Evolutionary conservation across 306 rosid genomes (phyloP).

Genomic region (Corylus americana): DNA sequence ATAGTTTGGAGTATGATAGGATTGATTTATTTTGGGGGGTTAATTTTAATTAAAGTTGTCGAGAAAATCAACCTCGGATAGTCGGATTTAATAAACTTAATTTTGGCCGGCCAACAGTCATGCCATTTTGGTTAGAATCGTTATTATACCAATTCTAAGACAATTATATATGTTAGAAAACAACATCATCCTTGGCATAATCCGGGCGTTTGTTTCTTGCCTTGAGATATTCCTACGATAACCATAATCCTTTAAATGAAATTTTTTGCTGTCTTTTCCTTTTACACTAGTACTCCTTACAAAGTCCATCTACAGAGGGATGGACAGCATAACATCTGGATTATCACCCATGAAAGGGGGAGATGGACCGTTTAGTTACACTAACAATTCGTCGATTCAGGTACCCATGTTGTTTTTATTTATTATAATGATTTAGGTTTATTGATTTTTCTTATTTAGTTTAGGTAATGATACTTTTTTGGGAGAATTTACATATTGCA

Average conservation of each 20-base stretch:
- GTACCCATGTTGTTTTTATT: not conserved
- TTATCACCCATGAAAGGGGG: not conserved
- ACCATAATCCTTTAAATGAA: not conserved
- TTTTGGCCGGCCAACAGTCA: too few relatives aligned
- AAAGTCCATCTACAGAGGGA: not conserved
- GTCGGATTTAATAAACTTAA: too few relatives aligned
- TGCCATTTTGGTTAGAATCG: too few relatives aligned
- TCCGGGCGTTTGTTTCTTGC: too few relatives aligned
- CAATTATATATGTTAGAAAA: too few relatives aligned
- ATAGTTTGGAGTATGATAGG: too few relatives aligned
- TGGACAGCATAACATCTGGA: not conserved
- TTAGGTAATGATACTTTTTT: not conserved
- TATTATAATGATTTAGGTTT: too few relatives aligned
- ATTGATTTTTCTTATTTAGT: not conserved
- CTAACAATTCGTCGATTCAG: not conserved
- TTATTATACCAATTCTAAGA: too few relatives aligned
- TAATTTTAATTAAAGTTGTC: too few relatives aligned
- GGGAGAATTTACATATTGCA: not conserved
- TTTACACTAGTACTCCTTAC: not conserved
- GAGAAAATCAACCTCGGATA: too few relatives aligned
- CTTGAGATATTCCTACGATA: not conserved
- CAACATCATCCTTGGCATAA: too few relatives aligned
- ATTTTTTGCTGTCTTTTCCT: not conserved
- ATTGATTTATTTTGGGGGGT: too few relatives aligned
- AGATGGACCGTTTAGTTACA: not conserved